Conservation (phyloP, 805 yeast species). For the Hanseniaspora taiwanica region DNA sequence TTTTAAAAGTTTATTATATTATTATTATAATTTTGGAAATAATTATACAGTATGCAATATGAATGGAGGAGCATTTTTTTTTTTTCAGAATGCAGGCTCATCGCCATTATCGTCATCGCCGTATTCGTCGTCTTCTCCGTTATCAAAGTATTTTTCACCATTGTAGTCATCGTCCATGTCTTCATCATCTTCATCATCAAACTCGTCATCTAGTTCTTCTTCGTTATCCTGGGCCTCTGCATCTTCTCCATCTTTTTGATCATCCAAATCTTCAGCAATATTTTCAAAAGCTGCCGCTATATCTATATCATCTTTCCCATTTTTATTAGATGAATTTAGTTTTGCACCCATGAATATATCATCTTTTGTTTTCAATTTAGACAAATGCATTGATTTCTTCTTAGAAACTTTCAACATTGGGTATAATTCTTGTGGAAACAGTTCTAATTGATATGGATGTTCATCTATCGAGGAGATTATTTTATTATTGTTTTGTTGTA, state of each 20-base stretch:
- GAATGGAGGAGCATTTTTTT: too few relatives aligned
- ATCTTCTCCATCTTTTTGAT: slow-evolving; percentile 38
- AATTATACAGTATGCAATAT: too few relatives aligned
- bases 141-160: slow-evolving; percentile 31
- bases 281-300: slow-evolving; percentile 13
- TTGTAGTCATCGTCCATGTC: slow-evolving; percentile 39
- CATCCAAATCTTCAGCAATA: slow-evolving; percentile 21
- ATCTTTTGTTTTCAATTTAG: slow-evolving; percentile 20
- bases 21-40: too few relatives aligned
- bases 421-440: slow-evolving; percentile 71
- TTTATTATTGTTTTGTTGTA: slow-evolving; percentile 28
- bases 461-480: slow-evolving; percentile 63
- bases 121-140: slow-evolving; percentile 35
- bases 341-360: slow-evolving; percentile 16
- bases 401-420: slow-evolving; percentile 53
- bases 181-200: slow-evolving; percentile 50
- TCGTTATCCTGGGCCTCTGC: slow-evolving; percentile 39
- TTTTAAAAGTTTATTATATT: too few relatives aligned
- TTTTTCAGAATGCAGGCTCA: slow-evolving; percentile 46
- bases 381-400: slow-evolving; percentile 35
- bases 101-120: slow-evolving; percentile 40
- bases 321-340: not conserved
- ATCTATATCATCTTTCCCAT: slow-evolving; percentile 5
- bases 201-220: slow-evolving; percentile 52
- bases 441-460: slow-evolving; percentile 57